Conservation (phyloP, 169 alveolate genomes). For the Cystoisospora suis region DNA sequence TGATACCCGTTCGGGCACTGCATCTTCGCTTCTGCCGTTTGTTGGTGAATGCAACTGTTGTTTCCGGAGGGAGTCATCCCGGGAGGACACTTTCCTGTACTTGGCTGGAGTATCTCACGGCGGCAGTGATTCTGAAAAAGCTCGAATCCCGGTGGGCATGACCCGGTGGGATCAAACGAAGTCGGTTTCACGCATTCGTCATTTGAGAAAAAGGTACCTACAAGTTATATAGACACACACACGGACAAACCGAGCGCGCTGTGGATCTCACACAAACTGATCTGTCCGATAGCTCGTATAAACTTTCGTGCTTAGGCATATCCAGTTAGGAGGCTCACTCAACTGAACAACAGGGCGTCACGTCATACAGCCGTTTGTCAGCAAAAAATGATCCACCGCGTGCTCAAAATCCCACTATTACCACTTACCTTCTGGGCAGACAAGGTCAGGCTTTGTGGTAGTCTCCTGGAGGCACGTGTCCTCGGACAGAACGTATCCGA, state of each 20-base stretch:
- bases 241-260: too few relatives aligned
- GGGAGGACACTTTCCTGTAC: conserved; percentile 10
- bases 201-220: neutral
- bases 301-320: neutral
- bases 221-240: too few relatives aligned
- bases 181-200: neutral
- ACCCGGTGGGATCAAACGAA: neutral
- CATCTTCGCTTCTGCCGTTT: neutral
- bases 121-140: conserved; percentile 1
- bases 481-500: conserved; percentile 29
- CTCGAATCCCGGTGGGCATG: conserved; percentile 34
- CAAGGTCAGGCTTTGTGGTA: conserved; percentile 21
- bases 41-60: conserved; percentile 12
- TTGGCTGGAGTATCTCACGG: conserved; percentile 10
- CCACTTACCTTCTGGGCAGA: conserved; percentile 45
- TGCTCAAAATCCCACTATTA: neutral
- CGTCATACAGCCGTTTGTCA: neutral
- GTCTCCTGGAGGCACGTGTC: conserved; percentile 35
- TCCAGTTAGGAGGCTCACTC: neutral
- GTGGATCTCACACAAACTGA: too few relatives aligned
- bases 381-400: too few relatives aligned
- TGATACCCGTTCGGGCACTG: conserved; percentile 1
- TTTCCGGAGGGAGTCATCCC: conserved; percentile 30
- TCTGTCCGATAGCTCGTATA: too few relatives aligned
- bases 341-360: neutral